Conservation (phyloP, 2,329 filamentous ascomycete genomes). For the Sclerotinia minor region DNA sequence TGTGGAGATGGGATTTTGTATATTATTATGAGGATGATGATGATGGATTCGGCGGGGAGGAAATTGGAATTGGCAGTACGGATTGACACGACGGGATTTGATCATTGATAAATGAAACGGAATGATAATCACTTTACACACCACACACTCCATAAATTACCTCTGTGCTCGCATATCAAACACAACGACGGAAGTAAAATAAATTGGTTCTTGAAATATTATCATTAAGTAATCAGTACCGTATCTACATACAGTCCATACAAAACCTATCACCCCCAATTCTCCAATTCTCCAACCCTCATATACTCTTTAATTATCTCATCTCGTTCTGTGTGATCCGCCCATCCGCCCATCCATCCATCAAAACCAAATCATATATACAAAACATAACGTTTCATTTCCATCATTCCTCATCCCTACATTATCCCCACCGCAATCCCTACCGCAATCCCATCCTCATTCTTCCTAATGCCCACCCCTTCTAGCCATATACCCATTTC, state of each 20-base stretch:
- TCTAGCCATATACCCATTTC: slow-evolving; percentile 24
- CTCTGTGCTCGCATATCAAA: not conserved
- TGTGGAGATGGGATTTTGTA: not conserved
- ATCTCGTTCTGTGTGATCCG: not conserved
- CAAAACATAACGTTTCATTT: not conserved
- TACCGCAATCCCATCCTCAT: not conserved
- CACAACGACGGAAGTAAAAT: not conserved
- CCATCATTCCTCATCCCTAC: not conserved
- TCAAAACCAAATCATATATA: slow-evolving; percentile 23
- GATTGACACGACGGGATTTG: not conserved
- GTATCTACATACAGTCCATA: slow-evolving; percentile 23
- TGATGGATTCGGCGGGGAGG: not conserved
- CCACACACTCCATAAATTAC: not conserved
- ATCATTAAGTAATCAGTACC: slow-evolving; percentile 25
- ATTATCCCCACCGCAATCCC: not conserved
- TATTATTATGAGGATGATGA: not conserved
- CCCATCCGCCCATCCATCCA: not conserved
- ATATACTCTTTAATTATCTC: not conserved
- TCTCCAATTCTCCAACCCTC: not conserved
- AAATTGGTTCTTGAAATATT: not conserved
- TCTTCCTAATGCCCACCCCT: slow-evolving; percentile 13
- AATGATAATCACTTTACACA: not conserved
- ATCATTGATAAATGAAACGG: not conserved
- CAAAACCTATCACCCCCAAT: not conserved
- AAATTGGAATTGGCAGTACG: not conserved